Base-by-base conservation (phyloP, 768 basidiomycete species). In the Tricholoma furcatifolium region DNA sequence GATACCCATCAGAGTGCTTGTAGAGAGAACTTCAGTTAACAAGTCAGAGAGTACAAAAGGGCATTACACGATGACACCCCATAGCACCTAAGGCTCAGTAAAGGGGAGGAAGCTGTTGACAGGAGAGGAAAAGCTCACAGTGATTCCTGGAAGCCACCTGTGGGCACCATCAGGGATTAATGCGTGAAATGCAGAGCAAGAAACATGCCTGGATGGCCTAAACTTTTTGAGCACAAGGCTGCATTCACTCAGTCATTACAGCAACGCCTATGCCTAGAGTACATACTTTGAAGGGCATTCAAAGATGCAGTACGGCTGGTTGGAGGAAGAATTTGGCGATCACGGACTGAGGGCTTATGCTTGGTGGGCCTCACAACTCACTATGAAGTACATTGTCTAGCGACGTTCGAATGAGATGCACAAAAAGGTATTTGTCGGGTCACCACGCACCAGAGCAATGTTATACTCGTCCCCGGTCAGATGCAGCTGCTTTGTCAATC, bases 361-460 rank as follows among this genome's bases (percentile, higher is more conserved):
- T 38, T 47, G 20, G 32, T 23, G 15, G n/a, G n/a, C n/a, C n/a
- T n/a, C 15, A 11, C 4, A 1, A 67, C 82, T 50, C 60, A 87
- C 85, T 38, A 88, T 78, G 62, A 87, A 87, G 60, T 78, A 88
- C 80, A 84, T 83, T 0, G 84, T 86, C 85, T 87, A 47, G 41
- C 24, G 21, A 49, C 18, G 17, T n/a, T 24, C 23, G 15, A 34
- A 38, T 11, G 39, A 36, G n/a, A n/a, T n/a, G n/a, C n/a, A n/a
- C n/a, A 5, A 20, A 31, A 43, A 30, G 23, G 41, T 23, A 2
- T 24, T 9, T 20, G 10, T 21, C n/a, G 40, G 52, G 45, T 4
- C 1, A 9, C 11, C 6, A 62, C 73, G 14, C 42, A 87, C 86
- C 63, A 88, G 63, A 0, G 84, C 84, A 35, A 86, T 80, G 55